A percentile compares a stretch with the other conserved stretches of the same genome.
phyloP scores from a whole-genome alignment of 2,329 filamentous ascomycete genomes.

The Talaromyces sp. region DNA sequence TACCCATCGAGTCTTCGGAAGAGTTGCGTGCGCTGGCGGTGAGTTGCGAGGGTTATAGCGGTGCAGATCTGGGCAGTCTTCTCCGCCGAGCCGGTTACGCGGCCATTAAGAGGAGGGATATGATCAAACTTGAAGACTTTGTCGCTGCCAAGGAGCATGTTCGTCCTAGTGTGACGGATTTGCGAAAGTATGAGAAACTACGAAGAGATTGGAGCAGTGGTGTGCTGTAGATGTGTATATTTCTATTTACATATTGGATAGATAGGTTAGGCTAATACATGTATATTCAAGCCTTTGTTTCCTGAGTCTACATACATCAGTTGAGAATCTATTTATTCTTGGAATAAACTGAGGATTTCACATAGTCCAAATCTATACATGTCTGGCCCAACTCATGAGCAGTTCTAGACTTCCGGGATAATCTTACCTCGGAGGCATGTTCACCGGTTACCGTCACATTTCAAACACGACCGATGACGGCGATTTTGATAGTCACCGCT shows the following conservation, averaged over 20 bases:
- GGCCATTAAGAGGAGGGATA: slow-evolving; percentile 47
- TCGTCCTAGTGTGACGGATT: slow-evolving; percentile 51
- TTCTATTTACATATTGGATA: neutral
- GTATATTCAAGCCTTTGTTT: neutral
- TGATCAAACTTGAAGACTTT: slow-evolving; percentile 44
- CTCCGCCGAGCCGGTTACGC: slow-evolving; percentile 55
- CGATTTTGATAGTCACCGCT: too few relatives aligned
- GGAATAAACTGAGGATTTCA: neutral
- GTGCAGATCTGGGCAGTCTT: slow-evolving; percentile 59
- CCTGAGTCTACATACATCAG: neutral
- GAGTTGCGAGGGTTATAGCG: slow-evolving; percentile 73
- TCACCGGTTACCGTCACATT: neutral
- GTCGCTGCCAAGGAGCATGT: slow-evolving; percentile 35
- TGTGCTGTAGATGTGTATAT: neutral
- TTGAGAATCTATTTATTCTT: too few relatives aligned
- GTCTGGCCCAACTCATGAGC: neutral
- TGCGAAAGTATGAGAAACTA: slow-evolving; percentile 53
- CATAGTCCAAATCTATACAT: too few relatives aligned
- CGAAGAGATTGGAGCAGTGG: slow-evolving; percentile 43
- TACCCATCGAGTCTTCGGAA: slow-evolving; percentile 48
- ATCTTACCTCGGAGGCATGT: neutral
- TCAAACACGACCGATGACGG: neutral
- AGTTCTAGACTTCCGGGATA: neutral
- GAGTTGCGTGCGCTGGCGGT: slow-evolving; percentile 61
- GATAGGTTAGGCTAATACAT: neutral